Conservation (phyloP, 768 basidiomycete genomes). For the Suillus subalutaceus region DNA sequence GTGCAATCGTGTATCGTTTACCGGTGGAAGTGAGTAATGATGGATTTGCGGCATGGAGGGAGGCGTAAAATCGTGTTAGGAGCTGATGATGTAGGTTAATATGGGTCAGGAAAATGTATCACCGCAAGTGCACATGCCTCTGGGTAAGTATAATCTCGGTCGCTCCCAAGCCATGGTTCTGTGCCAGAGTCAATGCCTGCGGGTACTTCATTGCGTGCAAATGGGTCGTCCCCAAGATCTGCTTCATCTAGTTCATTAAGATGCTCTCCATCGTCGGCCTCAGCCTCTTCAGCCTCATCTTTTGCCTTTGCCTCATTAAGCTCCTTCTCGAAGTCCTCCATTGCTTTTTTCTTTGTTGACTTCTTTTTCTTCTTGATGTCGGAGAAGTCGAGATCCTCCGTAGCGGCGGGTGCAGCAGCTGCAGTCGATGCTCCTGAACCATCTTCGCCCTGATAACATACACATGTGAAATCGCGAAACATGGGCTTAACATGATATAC, state of each 20-base stretch:
- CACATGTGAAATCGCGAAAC: constrained; percentile 9
- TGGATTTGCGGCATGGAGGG: constrained; percentile 93
- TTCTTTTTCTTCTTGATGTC: constrained; percentile 99
- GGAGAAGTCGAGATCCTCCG: constrained; percentile 89
- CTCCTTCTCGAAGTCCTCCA: constrained; percentile 95
- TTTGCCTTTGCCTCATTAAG: constrained; percentile 73
- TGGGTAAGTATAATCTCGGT: constrained; percentile 94
- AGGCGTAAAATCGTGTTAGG: constrained; percentile 87
- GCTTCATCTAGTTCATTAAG: constrained; percentile 74
- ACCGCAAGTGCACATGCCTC: constrained; percentile 60
- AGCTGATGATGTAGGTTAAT: constrained; percentile 53
- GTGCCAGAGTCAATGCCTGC: constrained; percentile 71
- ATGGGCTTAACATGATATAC: constrained; percentile 27
- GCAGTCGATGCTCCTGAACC: constrained; percentile 70
- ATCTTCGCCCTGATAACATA: constrained; percentile 52
- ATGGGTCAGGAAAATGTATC: background rate
- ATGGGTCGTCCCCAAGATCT: constrained; percentile 89
- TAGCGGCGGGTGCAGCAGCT: constrained; percentile 37
- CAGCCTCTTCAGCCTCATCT: constrained; percentile 59
- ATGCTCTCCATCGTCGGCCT: constrained; percentile 63
- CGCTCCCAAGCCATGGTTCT: constrained; percentile 89
- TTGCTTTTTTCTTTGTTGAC: constrained; percentile 84
- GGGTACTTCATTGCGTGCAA: constrained; percentile 59
- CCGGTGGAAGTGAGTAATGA: constrained; percentile 81
- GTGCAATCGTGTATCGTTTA: constrained; percentile 97